These are phyloP conservation scores for Eucalyptus cladocalyx DNA, from an alignment of 345 rosid genomes.

Conservation along the genomic window DNA sequence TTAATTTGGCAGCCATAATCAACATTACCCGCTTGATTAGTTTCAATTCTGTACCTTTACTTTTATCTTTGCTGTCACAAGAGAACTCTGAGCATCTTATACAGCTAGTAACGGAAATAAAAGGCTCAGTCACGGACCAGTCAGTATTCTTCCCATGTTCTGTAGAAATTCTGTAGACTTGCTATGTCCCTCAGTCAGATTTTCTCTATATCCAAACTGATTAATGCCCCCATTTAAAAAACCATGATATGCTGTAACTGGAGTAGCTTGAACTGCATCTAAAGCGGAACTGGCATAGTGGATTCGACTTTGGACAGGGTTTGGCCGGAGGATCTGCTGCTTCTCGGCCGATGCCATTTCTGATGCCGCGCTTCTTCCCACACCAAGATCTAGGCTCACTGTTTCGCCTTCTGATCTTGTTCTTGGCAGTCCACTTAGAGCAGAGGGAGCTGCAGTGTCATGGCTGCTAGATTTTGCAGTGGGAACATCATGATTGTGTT, in stretches of 20 bases:
- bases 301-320: constrained; percentile 21
- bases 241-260: constrained; percentile 39
- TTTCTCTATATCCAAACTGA: constrained; percentile 51
- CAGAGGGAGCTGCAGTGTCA: constrained; percentile 41
- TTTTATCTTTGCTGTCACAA: neutral
- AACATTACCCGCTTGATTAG: neutral
- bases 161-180: constrained; percentile 22
- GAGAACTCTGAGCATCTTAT: neutral
- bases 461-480: constrained; percentile 57
- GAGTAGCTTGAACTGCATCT: constrained; percentile 37
- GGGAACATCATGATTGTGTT: constrained; percentile 96
- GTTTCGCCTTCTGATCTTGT: constrained; percentile 45
- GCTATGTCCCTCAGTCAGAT: constrained; percentile 27
- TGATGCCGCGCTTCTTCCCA: constrained; percentile 48
- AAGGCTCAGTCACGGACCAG: constrained; percentile 40
- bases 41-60: neutral
- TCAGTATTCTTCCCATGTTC: constrained; percentile 62
- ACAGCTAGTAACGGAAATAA: neutral
- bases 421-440: constrained; percentile 30
- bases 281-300: constrained; percentile 32
- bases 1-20: neutral
- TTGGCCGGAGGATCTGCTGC: constrained; percentile 11
- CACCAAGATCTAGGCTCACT: constrained; percentile 88
- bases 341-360: constrained; percentile 25
- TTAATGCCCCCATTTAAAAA: constrained; percentile 44